phyloP scores from a whole-genome alignment of 768 basidiomycete species.

The Suillus weaverae region DNA sequence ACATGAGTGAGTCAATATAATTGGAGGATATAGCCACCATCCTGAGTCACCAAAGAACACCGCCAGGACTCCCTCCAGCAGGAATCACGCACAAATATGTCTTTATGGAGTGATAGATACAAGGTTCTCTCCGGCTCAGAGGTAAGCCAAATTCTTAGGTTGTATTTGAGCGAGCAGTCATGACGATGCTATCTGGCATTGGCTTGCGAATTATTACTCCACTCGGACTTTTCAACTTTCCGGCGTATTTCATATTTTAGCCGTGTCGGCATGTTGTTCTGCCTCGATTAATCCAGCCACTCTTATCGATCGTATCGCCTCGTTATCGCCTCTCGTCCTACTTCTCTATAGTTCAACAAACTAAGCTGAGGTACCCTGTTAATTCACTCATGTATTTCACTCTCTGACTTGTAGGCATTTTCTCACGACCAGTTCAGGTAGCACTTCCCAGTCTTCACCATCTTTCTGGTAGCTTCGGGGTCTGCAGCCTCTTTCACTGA shows the following conservation, averaged over 20 bases:
- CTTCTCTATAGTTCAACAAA: background rate
- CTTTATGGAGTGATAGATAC: background rate
- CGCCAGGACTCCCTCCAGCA: background rate
- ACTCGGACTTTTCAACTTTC: background rate
- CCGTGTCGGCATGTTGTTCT: background rate
- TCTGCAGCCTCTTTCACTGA: background rate
- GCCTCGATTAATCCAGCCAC: background rate
- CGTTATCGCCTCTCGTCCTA: background rate
- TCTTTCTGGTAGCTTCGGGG: constrained; percentile 6
- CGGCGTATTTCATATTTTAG: background rate
- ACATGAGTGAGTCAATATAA: background rate
- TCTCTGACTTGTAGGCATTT: background rate
- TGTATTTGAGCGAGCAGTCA: background rate
- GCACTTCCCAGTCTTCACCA: background rate
- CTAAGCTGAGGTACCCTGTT: background rate
- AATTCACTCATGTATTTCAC: background rate
- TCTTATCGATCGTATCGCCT: background rate
- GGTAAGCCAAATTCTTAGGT: background rate
- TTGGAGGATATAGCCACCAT: background rate
- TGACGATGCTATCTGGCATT: background rate
- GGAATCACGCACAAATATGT: background rate
- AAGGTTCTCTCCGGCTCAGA: background rate
- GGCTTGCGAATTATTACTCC: background rate
- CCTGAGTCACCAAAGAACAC: background rate
- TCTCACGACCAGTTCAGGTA: background rate